A percentile compares a stretch with the other conserved stretches of the same genome.
Evolutionary conservation across 2,329 filamentous ascomycete species (phyloP).

Genomic region (Ophiostoma tasmaniense): DNA sequence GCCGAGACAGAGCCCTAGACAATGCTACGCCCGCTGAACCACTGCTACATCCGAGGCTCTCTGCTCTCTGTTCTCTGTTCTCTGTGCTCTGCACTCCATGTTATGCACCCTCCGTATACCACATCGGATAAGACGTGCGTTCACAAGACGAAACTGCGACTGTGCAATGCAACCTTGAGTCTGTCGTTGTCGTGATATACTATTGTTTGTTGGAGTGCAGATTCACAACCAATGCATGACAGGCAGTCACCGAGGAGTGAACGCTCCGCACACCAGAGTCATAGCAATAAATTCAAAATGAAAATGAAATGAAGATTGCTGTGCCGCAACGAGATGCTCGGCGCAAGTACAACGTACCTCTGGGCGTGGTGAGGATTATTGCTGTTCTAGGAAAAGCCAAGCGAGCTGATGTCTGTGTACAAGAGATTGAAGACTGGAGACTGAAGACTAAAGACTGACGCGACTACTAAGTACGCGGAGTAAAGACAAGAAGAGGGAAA

Average conservation of each 20-base stretch:
- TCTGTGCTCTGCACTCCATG: background rate
- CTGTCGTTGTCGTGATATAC: background rate
- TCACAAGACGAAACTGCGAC: background rate
- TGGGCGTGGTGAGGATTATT: background rate
- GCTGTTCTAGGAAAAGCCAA: background rate
- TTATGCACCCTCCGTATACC: background rate
- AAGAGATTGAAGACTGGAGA: too few relatives aligned
- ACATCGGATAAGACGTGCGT: background rate
- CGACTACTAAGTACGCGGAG: background rate
- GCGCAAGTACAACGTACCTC: background rate
- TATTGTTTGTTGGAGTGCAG: too few relatives aligned
- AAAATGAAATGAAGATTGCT: background rate
- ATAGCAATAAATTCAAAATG: background rate
- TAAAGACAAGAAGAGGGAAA: too few relatives aligned
- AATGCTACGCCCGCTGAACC: background rate
- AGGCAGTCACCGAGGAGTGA: background rate
- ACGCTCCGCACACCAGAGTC: background rate
- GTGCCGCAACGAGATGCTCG: background rate
- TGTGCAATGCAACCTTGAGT: background rate
- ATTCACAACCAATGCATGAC: background rate
- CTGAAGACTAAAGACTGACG: background rate
- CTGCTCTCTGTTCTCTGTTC: background rate
- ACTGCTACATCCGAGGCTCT: background rate
- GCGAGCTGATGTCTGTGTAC: background rate
- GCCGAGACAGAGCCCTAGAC: background rate